phyloP scores from a whole-genome alignment of 495 filamentous ascomycete genomes.

The Astrothelium macrocarpum region DNA sequence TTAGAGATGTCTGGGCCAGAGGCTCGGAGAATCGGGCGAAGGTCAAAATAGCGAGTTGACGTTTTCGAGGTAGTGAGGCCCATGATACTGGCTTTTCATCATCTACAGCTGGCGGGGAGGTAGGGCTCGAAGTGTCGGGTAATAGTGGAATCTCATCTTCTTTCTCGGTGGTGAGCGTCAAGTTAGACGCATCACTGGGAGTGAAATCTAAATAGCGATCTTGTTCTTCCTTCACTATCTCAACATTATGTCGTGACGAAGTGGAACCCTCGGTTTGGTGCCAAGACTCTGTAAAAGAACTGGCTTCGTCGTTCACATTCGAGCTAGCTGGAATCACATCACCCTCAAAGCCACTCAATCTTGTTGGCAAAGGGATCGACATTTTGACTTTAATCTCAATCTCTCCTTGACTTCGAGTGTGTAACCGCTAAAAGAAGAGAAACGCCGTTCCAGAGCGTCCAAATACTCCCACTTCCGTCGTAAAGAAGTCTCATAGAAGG shows the following conservation, averaged over 20 bases:
- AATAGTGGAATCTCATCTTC: background rate
- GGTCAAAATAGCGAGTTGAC: conserved; percentile 62
- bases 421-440: background rate
- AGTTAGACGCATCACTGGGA: background rate
- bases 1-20: conserved; percentile 63
- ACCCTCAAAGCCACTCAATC: background rate
- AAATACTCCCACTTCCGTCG: background rate
- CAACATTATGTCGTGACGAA: background rate
- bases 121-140: too few species aligned
- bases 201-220: background rate
- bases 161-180: background rate
- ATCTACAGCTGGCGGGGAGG: background rate
- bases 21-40: conserved; percentile 66
- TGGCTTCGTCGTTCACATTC: background rate
- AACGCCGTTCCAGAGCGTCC: background rate
- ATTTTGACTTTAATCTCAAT: background rate
- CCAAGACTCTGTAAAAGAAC: background rate
- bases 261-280: background rate
- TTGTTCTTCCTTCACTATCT: background rate
- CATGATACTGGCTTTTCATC: conserved; percentile 27
- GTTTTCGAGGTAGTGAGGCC: conserved; percentile 51
- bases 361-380: background rate
- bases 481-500: background rate
- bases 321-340: background rate
- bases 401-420: too few species aligned